These are phyloP conservation scores for Lodderomyces orthopsilosis DNA, from an alignment of 1,139 yeast genomes.

Conservation along the genomic window DNA sequence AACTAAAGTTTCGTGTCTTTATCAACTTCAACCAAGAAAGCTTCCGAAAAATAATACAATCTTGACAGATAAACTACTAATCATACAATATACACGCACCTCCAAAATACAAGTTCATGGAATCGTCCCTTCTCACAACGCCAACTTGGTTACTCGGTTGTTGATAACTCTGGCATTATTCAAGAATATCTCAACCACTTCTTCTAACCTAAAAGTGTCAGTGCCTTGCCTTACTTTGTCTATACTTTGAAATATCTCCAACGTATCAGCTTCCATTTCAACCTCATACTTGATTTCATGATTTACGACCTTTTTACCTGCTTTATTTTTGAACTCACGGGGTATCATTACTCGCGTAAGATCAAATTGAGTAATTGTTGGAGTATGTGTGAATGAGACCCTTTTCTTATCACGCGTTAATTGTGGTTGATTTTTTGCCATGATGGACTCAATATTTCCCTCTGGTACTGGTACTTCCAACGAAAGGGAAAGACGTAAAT, in stretches of 20 bases:
- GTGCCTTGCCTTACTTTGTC: conserved; percentile 47
- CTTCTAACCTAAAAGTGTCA: conserved; percentile 65
- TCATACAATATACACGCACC: background rate
- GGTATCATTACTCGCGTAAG: conserved; percentile 60
- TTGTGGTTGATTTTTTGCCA: conserved; percentile 42
- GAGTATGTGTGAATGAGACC: conserved; percentile 59
- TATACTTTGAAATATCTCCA: conserved; percentile 61
- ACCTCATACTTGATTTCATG: conserved; percentile 51
- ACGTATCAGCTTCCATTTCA: conserved; percentile 72
- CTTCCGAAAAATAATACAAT: background rate
- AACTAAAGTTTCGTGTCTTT: too few relatives aligned
- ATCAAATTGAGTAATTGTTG: conserved; percentile 71
- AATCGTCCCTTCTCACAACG: conserved; percentile 14
- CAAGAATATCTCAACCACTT: conserved; percentile 65
- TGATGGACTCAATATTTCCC: conserved; percentile 45
- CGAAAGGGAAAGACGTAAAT: conserved; percentile 70
- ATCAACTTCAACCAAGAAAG: too few relatives aligned
- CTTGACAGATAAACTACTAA: background rate
- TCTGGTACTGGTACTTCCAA: conserved; percentile 70
- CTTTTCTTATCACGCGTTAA: conserved; percentile 63
- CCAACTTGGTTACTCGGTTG: conserved; percentile 45
- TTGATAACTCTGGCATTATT: conserved; percentile 62
- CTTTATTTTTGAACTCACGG: conserved; percentile 41
- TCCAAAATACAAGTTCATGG: background rate
- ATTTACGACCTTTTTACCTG: conserved; percentile 37